phyloP scores from a whole-genome alignment of 768 basidiomycete genomes.

The Termitomyces sp. region DNA sequence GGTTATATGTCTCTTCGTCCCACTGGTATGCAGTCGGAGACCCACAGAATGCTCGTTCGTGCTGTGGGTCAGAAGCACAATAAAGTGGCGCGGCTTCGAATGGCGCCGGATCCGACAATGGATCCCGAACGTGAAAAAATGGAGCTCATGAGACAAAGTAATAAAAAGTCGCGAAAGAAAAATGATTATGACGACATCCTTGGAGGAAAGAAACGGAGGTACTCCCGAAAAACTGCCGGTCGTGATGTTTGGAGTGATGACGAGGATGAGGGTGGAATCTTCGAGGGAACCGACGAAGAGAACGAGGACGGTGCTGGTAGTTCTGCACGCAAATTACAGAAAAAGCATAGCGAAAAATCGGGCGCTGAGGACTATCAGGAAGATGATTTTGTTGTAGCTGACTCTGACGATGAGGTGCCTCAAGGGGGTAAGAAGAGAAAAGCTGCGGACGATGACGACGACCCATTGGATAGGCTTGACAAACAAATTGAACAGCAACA shows the following conservation, averaged over 20 bases:
- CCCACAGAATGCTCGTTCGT: slow-evolving; percentile 83
- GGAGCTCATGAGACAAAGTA: slow-evolving; percentile 59
- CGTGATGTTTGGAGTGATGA: slow-evolving; percentile 59
- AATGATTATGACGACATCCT: slow-evolving; percentile 44
- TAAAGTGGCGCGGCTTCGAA: slow-evolving; percentile 71
- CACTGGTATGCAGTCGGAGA: slow-evolving; percentile 85
- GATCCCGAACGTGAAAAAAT: slow-evolving; percentile 72
- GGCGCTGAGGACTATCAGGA: slow-evolving; percentile 69
- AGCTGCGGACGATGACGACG: slow-evolving; percentile 34
- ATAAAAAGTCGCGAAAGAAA: slow-evolving; percentile 59
- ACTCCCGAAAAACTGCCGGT: slow-evolving; percentile 33
- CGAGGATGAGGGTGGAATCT: slow-evolving; percentile 50
- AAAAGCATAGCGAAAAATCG: slow-evolving; percentile 45
- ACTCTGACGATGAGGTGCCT: slow-evolving; percentile 61
- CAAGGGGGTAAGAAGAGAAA: slow-evolving; percentile 33
- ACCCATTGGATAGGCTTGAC: slow-evolving; percentile 65
- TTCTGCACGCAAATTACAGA: slow-evolving; percentile 38
- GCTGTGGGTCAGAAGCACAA: slow-evolving; percentile 83
- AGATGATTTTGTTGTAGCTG: slow-evolving; percentile 82
- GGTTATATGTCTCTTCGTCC: slow-evolving; percentile 83
- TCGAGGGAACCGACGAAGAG: slow-evolving; percentile 56
- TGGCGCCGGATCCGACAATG: slow-evolving; percentile 71
- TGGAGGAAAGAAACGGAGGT: slow-evolving; percentile 42
- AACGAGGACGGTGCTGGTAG: slow-evolving; percentile 33
- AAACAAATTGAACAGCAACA: slow-evolving; percentile 60